Conservation (phyloP, 805 yeast genomes). For the Kazachstania kunashirensis region DNA sequence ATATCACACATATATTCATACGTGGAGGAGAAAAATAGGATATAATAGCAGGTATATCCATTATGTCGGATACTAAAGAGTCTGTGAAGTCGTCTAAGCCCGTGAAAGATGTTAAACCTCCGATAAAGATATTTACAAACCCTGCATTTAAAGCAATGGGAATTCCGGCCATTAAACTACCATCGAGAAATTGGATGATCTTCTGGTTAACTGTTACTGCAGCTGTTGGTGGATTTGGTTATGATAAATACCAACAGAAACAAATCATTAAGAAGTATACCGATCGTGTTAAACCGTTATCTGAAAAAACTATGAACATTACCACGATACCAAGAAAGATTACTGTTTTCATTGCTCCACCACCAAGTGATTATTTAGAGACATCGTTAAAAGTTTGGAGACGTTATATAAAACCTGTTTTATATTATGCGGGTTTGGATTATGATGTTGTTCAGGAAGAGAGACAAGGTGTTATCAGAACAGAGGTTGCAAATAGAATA, state of each 20-base stretch:
- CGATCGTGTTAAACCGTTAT: conserved; percentile 44
- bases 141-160: conserved; percentile 86
- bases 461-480: conserved; percentile 84
- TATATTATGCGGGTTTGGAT: conserved; percentile 78
- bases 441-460: conserved; percentile 66
- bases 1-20: too few relatives aligned
- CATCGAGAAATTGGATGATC: conserved; percentile 88
- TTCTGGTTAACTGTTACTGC: conserved; percentile 66
- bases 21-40: too few relatives aligned
- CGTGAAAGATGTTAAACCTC: conserved; percentile 7
- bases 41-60: too few relatives aligned
- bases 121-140: conserved; percentile 30
- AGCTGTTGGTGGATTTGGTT: conserved; percentile 64
- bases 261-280: conserved; percentile 57
- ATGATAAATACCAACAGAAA: conserved; percentile 69
- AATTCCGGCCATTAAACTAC: conserved; percentile 62
- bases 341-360: conserved; percentile 86
- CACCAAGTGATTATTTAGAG: conserved; percentile 83
- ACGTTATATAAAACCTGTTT: conserved; percentile 72
- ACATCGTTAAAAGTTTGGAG: conserved; percentile 65
- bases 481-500: conserved; percentile 71
- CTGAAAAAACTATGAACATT: conserved; percentile 40
- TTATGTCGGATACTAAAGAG: background rate
- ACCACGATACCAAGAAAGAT: conserved; percentile 61
- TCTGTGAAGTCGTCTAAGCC: background rate